phyloP scores from a whole-genome alignment of 257 asterid species.

The Apocynum venetum region DNA sequence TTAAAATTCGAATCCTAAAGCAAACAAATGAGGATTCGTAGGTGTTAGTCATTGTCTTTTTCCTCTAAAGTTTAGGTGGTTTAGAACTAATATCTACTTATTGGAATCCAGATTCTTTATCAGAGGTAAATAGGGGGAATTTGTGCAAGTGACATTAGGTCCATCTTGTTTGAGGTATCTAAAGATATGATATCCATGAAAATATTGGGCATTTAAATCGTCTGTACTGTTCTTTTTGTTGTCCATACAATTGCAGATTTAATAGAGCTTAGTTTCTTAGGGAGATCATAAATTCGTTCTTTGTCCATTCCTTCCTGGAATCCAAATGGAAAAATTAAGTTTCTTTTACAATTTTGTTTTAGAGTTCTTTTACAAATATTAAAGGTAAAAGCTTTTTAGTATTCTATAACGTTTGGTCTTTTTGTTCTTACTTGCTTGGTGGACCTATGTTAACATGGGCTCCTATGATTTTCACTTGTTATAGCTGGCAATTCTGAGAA shows the following conservation, averaged over 20 bases:
- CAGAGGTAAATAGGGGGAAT: neutral
- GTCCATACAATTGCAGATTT: neutral
- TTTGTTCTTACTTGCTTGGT: neutral
- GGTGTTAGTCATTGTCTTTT: neutral
- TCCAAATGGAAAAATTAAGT: neutral
- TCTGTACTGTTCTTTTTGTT: neutral
- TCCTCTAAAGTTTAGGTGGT: neutral
- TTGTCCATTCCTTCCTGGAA: neutral
- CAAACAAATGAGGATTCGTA: neutral
- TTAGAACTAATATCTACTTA: neutral
- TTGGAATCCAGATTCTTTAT: neutral
- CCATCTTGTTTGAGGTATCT: neutral
- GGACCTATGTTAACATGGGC: slow-evolving; percentile 1
- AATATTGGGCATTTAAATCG: neutral
- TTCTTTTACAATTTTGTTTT: neutral
- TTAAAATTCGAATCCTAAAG: neutral
- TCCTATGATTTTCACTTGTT: neutral
- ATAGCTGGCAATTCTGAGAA: neutral
- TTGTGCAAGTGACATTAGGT: neutral
- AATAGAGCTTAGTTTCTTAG: neutral
- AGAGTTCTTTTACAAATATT: neutral
- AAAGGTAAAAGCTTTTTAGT: neutral
- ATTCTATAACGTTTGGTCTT: too few relatives aligned
- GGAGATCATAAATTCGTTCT: neutral
- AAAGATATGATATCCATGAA: neutral